Base-by-base conservation (phyloP, 768 basidiomycete genomes). In the Termitomyces bulborhizus region DNA sequence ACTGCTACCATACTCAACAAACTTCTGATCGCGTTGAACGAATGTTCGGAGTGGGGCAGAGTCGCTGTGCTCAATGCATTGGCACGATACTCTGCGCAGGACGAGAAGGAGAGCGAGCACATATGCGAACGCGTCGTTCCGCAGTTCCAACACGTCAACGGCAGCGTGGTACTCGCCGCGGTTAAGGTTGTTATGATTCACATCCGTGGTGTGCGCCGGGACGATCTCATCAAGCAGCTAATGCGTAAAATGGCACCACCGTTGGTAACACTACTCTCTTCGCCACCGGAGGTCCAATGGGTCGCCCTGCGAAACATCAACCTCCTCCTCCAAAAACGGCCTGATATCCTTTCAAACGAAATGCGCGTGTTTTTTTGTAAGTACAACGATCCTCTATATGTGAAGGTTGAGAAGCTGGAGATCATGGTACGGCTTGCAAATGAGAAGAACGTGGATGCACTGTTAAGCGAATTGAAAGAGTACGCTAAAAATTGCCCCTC, bases 361-460 rank as follows among this genome's bases (percentile, higher is more conserved):
- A 95, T 99, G 92, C 82, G 95, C 44, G 97, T 99, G 18, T 99
- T 99, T 70, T 99, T 98, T 78, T 98, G 96, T 84, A 99, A 99
- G 71, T 98, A 99, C 73, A 98, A 98, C 65, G 96, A 99, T 66
- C 96, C 96, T 5, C 74, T 96, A n/a, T 99, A 98, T 65, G 95
- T 98, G 68, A 99, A 99, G 71, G 83, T 98, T 51, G 97, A 98
- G 71, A 98, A 99, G 71, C 73, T 99, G 61, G 97, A 98, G 63
- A 97, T 98, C 67, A 99, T 99, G 97, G 90, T 98, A 49, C 80
- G 93, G 53, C 74, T 99, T 54, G 94, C 93, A 12, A 81, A 78
- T 21, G 96, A 98, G 58, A 85, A 82, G 69, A 99, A 98, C 62
- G 91, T 96, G 1, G 94, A 98, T 71, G 93, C 94, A 7, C 76